Evolutionary conservation across 2,329 filamentous ascomycete genomes (phyloP), one percentile per base, ranked within the genome.

Genomic region (Scedosporium boydii): DNA sequence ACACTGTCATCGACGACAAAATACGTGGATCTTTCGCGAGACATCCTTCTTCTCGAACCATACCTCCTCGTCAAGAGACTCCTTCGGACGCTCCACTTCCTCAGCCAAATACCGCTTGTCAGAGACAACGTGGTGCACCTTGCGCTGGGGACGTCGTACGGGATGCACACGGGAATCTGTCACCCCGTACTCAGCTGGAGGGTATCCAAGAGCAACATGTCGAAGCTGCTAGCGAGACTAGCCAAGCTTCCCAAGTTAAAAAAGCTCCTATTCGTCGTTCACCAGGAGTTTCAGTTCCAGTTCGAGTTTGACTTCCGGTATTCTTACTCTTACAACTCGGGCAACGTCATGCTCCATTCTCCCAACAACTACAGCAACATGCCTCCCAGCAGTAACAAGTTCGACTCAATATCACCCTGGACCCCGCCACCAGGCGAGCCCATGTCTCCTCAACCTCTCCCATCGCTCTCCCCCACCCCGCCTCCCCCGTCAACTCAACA

Each of bases 231-330:
- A 23, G 68, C 72, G 4, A 72, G 72, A 21, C 69, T 80, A 16
- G 73, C 74, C 27, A 75, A 74, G 62, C 79, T 80, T 29, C 68
- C 70, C 0, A 70, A 69, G 44, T 71, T 80, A 42, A 71, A 73
- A 64, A 74, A 72, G 41, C 71, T 80, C 56, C 70, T 80, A 6
- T 75, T 80, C 29, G 72, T 80, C 18, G 76, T 80, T 3, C 77
- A 79, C 64, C 78, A 80, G 65, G 77, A 78, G 61, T 79, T 78
- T 55, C 76, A 77, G 61, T 79, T 78, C 55, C 76, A 77, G 29
- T 79, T 80, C 65, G 77, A 76, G 64, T 75, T 76, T 51, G 71
- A 74, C 63, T 70, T 69, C 18, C 68, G 70, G 6, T 70, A 69
- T 59, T 69, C 66, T 29, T 71, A 64, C 65, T 63, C 58, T 23